A percentile compares a stretch with the other conserved stretches of the same genome.
Conservation (phyloP, 2,329 filamentous ascomycete species). For the Colletotrichum kahawae region DNA sequence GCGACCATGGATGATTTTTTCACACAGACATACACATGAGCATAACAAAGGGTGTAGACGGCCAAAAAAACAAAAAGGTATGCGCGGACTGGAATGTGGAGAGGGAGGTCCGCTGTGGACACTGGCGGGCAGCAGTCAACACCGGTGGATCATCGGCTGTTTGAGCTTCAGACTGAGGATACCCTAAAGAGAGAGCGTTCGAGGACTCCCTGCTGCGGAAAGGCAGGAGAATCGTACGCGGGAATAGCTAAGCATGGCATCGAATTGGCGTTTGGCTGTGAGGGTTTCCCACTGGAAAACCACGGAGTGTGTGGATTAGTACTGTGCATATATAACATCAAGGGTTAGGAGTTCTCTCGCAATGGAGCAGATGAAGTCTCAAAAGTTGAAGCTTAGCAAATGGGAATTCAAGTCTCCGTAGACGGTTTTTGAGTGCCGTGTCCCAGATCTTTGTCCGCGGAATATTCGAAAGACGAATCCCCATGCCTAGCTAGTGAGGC, state of each 20-base stretch:
- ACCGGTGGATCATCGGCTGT: not conserved
- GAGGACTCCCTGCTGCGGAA: not conserved
- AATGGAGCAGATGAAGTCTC: not conserved
- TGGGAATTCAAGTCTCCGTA: not conserved
- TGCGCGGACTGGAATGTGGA: not conserved
- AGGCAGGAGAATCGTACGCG: not conserved
- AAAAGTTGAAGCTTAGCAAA: not conserved
- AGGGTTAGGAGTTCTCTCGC: not conserved
- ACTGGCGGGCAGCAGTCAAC: not conserved
- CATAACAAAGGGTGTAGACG: not conserved
- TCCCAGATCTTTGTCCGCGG: not conserved
- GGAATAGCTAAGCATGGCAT: not conserved
- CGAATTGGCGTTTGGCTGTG: not conserved
- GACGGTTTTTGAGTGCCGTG: not conserved
- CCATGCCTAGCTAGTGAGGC: not conserved
- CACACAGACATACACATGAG: not conserved
- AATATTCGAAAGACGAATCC: not conserved
- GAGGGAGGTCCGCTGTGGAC: not conserved
- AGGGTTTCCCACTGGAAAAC: not conserved
- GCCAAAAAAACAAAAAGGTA: not conserved
- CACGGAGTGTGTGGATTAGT: conserved; percentile 1
- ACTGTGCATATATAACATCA: not conserved
- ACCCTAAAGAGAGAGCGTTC: not conserved
- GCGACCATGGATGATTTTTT: not conserved
- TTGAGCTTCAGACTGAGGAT: not conserved